phyloP scores from a whole-genome alignment of 2,329 filamentous ascomycete genomes.

The Orbilia brochopaga region DNA sequence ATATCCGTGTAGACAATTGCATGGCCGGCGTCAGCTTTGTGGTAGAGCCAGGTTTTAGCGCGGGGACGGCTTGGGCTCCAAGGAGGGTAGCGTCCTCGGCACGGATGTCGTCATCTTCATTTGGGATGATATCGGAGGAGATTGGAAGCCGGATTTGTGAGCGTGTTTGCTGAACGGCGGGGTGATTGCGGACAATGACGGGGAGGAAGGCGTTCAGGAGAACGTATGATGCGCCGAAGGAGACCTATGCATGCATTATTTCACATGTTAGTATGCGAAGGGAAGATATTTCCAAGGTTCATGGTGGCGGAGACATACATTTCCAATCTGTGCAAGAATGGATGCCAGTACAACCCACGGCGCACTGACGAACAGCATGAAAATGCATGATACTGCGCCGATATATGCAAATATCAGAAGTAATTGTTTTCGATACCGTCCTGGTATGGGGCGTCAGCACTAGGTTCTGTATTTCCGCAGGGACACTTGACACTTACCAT shows the following conservation, averaged over 20 bases:
- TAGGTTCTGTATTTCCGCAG: background rate
- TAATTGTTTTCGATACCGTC: constrained; percentile 78
- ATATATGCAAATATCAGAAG: constrained; percentile 82
- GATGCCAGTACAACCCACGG: constrained; percentile 80
- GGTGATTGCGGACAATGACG: constrained; percentile 85
- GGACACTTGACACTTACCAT: constrained; percentile 66
- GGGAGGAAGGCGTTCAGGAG: constrained; percentile 94
- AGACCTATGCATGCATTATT: constrained; percentile 57
- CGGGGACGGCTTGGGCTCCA: constrained; percentile 14
- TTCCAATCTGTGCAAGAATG: constrained; percentile 84
- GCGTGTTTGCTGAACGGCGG: constrained; percentile 58
- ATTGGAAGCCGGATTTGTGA: constrained; percentile 41
- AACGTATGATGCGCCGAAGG: constrained; percentile 93
- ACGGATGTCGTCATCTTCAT: constrained; percentile 40
- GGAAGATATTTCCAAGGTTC: background rate
- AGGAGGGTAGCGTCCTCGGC: constrained; percentile 51
- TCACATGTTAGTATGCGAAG: constrained; percentile 7
- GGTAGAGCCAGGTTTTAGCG: constrained; percentile 24
- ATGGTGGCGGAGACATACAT: constrained; percentile 63
- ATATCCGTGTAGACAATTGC: constrained; percentile 84
- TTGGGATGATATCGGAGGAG: constrained; percentile 6
- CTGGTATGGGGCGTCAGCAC: constrained; percentile 22
- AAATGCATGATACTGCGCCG: constrained; percentile 83
- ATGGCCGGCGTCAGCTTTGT: constrained; percentile 60
- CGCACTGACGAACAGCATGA: constrained; percentile 79